Base-by-base conservation (phyloP, 305 asterid species). In the Plantago coronopus region DNA sequence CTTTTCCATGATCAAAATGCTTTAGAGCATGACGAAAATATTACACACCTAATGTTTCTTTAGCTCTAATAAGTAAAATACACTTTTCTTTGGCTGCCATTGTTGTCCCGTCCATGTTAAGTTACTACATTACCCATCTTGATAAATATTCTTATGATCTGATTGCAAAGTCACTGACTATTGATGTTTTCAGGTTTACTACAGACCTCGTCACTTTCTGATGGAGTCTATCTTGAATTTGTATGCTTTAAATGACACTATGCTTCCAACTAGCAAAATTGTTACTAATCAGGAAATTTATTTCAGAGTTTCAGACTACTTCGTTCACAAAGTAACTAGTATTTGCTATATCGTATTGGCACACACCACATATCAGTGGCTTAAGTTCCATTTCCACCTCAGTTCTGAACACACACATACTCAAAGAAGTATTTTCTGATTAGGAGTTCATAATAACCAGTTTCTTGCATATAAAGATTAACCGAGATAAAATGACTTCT, bases 401-500 rank as follows among this genome's bases (percentile, higher is more conserved):
- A 54, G 12, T 11, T 10, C 42, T 15, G 34, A 14, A 50, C 56
- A 50, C 21, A 7, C 17, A 22, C 29, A 10, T 22, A 23, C 13
- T 53, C 1, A 38, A 10, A 10, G 12, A 1, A 10, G 43, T 38
- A 2, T 10, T 38, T 3, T 11, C 15, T 10, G 2, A 0, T 5
- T 37, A 37, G 13, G 8, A 38, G 43, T 38, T 38, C 16, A 2
- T 11, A 10, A 38, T 38, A 38, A 38, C 43, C 43, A 38, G 43
- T 10, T 31, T 31, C 43, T 38, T 0, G 15, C 43, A 11, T 11
- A 11, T 11, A 11, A 19, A 61, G 20, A 16, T n/a, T 16, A 53
- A 12, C 61, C 14, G 22, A 22, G 23, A 46, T 16, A 40, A 54
- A 67, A 58, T 38, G 43, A 4, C 57, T 44, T 51, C 54, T 45